Evolutionary conservation across 2,329 filamentous ascomycete species (phyloP).

Genomic region (Calonectria pteridis): DNA sequence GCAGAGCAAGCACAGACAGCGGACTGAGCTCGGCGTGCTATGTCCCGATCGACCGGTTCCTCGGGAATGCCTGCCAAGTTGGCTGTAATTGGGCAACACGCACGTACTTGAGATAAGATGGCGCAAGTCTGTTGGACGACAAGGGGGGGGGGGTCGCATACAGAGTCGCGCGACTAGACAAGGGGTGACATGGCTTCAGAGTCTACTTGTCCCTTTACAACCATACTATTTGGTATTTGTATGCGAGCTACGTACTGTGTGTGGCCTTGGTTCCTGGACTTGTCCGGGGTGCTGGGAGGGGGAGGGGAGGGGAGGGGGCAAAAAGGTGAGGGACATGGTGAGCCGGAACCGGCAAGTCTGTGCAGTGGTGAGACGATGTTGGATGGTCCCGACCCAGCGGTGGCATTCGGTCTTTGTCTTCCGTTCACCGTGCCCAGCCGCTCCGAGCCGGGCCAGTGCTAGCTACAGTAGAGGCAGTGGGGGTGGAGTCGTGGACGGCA

Average conservation of each 20-base stretch:
- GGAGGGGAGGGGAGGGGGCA: neutral
- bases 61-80: constrained; percentile 20
- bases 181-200: neutral
- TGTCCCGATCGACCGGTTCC: constrained; percentile 28
- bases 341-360: constrained; percentile 17
- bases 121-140: neutral
- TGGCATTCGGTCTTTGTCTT: constrained; percentile 27
- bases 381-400: neutral
- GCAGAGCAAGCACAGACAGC: neutral
- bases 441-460: neutral
- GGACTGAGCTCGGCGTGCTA: constrained; percentile 20
- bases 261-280: constrained; percentile 3
- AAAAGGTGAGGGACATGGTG: constrained; percentile 20
- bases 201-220: neutral
- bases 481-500: constrained; percentile 24
- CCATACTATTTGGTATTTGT: constrained; percentile 18
- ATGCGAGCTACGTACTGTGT: constrained; percentile 9
- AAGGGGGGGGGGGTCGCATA: neutral
- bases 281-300: neutral
- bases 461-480: constrained; percentile 10
- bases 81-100: constrained; percentile 10
- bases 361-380: constrained; percentile 19
- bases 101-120: constrained; percentile 5
- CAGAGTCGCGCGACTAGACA: constrained; percentile 2
- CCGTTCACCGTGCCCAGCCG: constrained; percentile 25